Base-by-base conservation (phyloP, 75 land plant species). In the Gnetum montanum region DNA sequence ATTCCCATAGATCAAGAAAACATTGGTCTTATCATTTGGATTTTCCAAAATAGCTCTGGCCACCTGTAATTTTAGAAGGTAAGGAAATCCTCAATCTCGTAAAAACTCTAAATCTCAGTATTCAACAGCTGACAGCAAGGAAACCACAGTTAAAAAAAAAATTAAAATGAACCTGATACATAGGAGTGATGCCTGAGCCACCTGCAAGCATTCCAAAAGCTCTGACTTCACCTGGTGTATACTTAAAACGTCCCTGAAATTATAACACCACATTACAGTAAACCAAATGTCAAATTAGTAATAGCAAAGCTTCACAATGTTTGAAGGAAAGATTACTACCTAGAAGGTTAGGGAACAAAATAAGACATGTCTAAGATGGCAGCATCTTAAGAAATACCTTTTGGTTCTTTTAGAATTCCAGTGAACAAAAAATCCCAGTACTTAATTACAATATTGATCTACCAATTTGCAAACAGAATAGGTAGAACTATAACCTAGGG, bases 181-280 rank as follows among this genome's bases (percentile, higher is more conserved):
- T 86, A 34, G 93, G 92, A 53, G 96, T 87, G 10, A 90, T 70
- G 52, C 93, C 96, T 38, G 88, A 71, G 27, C 93, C 96, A 45
- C 96, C 88, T 55, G 96, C 92, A 60, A 90, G 63, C 85, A 87
- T 90, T 40, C 93, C 96, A 71, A 90, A 90, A 29, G 80, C 92
- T 62, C 62, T 80, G 28, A 83, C 81, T 71, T 83, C 74, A 31
- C 77, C 74, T 49, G 80, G 82, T 18, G 65, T 65, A 65, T 90
- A 90, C 43, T 67, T 72, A 59, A 90, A 87, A 34, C 92, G 84
- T 7, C 93, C 96, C 88, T 89, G 59, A 57, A 38, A 23, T 10
- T 40, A 40, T 40, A 40, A 10, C 41, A 40, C 41, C 10, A 40
- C 10, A 10, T 40, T 15, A 10, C 15, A 10, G 41, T 40, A 10